phyloP scores from a whole-genome alignment of 768 basidiomycete genomes.

The Calocybe indica region DNA sequence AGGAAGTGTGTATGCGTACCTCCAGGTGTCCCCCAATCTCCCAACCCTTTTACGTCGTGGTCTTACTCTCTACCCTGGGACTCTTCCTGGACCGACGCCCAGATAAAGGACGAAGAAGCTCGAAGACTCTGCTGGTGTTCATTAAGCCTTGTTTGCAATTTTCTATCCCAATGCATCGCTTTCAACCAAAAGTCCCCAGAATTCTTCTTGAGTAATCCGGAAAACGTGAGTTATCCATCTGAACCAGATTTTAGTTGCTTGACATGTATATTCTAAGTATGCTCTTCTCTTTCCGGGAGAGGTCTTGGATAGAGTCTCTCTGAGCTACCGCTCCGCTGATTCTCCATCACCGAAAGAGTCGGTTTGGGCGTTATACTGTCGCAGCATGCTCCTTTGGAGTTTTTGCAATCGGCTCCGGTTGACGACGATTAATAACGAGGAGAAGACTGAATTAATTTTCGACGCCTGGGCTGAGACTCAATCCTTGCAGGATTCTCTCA shows the following conservation, averaged over 20 bases:
- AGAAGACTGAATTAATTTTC: slow-evolving; percentile 53
- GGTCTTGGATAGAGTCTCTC: slow-evolving; percentile 44
- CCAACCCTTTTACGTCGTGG: slow-evolving; percentile 37
- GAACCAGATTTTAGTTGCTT: too few species aligned
- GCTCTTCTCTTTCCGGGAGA: slow-evolving; percentile 73
- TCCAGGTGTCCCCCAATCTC: slow-evolving; percentile 24
- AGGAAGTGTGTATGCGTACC: slow-evolving; percentile 43
- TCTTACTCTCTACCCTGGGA: slow-evolving; percentile 58
- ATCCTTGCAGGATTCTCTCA: slow-evolving; percentile 59
- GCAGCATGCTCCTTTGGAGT: slow-evolving; percentile 78
- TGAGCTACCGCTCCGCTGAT: slow-evolving; percentile 30
- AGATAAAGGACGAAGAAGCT: slow-evolving; percentile 63
- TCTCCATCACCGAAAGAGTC: slow-evolving; percentile 64
- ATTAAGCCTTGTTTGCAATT: slow-evolving; percentile 60
- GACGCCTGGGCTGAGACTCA: slow-evolving; percentile 64
- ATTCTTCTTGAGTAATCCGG: slow-evolving; percentile 57
- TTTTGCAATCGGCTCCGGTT: slow-evolving; percentile 52
- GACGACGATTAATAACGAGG: slow-evolving; percentile 35
- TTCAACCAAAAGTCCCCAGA: slow-evolving; percentile 52
- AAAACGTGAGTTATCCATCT: slow-evolving; percentile 46
- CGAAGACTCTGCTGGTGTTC: slow-evolving; percentile 76
- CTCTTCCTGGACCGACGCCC: slow-evolving; percentile 42
- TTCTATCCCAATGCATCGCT: slow-evolving; percentile 63
- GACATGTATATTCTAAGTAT: slow-evolving; percentile 33
- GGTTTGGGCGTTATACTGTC: slow-evolving; percentile 78